Evolutionary conservation across 768 basidiomycete species (phyloP), one percentile per base, ranked within the genome.

Genomic region (Brasilioporus rufonigricans): DNA sequence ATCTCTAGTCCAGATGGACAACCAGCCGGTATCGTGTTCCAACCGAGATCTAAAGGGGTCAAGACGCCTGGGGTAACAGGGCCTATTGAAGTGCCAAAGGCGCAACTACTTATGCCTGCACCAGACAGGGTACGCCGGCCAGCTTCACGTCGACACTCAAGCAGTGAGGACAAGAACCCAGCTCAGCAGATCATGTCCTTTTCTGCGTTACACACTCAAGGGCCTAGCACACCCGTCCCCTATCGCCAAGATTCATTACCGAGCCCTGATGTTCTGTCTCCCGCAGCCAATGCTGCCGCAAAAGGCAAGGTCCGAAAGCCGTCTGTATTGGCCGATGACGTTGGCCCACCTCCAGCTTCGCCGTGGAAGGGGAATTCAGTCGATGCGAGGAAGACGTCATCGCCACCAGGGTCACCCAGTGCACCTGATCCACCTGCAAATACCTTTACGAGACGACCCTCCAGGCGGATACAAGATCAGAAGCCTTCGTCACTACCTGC

Each of bases 11-110:
- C 93, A 2, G 93, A 96, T 68, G 96, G 96, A 0, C 86, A 93
- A 61, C 91, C 93, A 3, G 81, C 91, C n/a, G 96, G 94, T 12
- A 95, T 99, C 53, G 91, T 94, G 75, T 99, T 98, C 72, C 89
- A 94, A 58, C 96, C 95, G 2, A 78, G 80, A 29, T 74, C 70
- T 58, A 59, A 82, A 73, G 68, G 76, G 59, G 13, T 68, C 65
- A 72, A 61, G 55, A 50, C 61, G 10, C 63, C 68, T 45, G 75
- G 73, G 41, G 71, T 71, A 24, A 9, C 49, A 1, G 40, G 58
- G 2, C 63, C 69, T 10, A 77, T 78, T 73, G 84, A 85, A 52
- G 59, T 79, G 23, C 78, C 80, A 53, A 76, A 74, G 53, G 75
- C 75, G 2, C 73, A 71, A 36, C 64, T 71, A 43, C 62, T 72